A percentile compares a stretch with the other conserved stretches of the same genome.
These are phyloP conservation scores for Corchorus capsularis DNA, from an alignment of 345 rosid species.

Conservation along the genomic window DNA sequence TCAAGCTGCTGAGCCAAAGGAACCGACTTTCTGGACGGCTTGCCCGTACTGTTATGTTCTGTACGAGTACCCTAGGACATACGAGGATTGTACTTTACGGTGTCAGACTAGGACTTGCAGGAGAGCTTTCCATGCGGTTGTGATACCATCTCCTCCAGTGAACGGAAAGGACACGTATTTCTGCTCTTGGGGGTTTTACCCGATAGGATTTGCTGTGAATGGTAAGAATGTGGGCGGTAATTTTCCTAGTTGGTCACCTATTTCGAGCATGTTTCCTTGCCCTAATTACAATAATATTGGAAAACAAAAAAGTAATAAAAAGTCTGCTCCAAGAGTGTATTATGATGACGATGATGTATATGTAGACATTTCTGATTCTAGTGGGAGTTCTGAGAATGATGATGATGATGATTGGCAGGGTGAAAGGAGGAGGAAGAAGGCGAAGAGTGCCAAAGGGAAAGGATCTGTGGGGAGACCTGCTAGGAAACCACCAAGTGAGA, in stretches of 20 bases:
- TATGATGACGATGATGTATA: conserved; percentile 57
- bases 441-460: conserved; percentile 48
- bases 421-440: conserved; percentile 42
- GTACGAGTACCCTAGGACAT: conserved; percentile 76
- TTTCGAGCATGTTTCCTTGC: conserved; percentile 62
- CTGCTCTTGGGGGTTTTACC: conserved; percentile 76
- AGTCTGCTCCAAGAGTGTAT: conserved; percentile 32
- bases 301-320: conserved; percentile 20
- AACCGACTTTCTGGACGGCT: conserved; percentile 82
- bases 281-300: conserved; percentile 29
- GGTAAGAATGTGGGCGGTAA: conserved; percentile 26
- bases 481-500: conserved; percentile 42
- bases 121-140: conserved; percentile 80
- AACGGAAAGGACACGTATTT: conserved; percentile 61
- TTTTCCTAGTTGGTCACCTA: conserved; percentile 65
- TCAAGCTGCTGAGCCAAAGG: conserved; percentile 28
- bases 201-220: conserved; percentile 59
- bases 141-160: conserved; percentile 61
- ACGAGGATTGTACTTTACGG: conserved; percentile 72
- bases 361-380: conserved; percentile 58
- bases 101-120: conserved; percentile 66
- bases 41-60: conserved; percentile 84
- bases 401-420: conserved; percentile 58
- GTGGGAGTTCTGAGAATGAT: conserved; percentile 40
- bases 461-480: conserved; percentile 37